A percentile compares a stretch with the other conserved stretches of the same genome.
phyloP scores from a whole-genome alignment of 495 filamentous ascomycete species.

The Annulohypoxylon moriforme region DNA sequence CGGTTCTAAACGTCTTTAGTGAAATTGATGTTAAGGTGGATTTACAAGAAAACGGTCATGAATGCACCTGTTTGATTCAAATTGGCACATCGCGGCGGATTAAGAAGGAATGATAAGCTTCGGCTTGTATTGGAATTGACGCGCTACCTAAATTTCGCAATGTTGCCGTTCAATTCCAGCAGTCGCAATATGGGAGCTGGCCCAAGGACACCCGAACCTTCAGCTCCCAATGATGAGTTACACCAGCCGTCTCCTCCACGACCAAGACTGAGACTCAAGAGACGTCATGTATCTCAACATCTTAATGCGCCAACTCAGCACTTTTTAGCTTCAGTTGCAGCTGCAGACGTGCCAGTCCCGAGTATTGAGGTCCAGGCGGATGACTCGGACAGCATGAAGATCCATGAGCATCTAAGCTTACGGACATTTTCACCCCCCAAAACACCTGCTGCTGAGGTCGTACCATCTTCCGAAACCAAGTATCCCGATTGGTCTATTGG shows the following conservation, averaged over 20 bases:
- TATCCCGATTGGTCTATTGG: conserved; percentile 62
- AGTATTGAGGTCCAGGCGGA: conserved; percentile 61
- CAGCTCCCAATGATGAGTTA: conserved; percentile 45
- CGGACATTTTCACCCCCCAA: conserved; percentile 57
- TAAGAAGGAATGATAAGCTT: conserved; percentile 34
- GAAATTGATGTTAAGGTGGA: conserved; percentile 9
- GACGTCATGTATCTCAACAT: conserved; percentile 57
- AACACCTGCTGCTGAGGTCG: conserved; percentile 56
- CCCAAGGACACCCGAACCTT: conserved; percentile 61
- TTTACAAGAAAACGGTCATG: conserved; percentile 16
- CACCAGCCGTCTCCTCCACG: conserved; percentile 56
- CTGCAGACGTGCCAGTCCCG: conserved; percentile 66
- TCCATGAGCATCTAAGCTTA: conserved; percentile 43
- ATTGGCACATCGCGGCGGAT: conserved; percentile 30
- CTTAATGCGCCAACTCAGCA: conserved; percentile 65
- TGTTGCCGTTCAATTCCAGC: conserved; percentile 56
- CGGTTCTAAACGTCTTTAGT: neutral
- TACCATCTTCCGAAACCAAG: conserved; percentile 47
- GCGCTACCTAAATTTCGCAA: conserved; percentile 34
- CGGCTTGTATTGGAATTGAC: conserved; percentile 19
- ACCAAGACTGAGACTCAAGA: conserved; percentile 59
- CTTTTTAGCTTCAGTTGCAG: conserved; percentile 67
- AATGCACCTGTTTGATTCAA: conserved; percentile 29
- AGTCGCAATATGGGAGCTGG: conserved; percentile 49
- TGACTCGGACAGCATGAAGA: conserved; percentile 48